Evolutionary conservation across 2,329 filamentous ascomycete genomes (phyloP).

Genomic region (Davidsoniella eucalypti): DNA sequence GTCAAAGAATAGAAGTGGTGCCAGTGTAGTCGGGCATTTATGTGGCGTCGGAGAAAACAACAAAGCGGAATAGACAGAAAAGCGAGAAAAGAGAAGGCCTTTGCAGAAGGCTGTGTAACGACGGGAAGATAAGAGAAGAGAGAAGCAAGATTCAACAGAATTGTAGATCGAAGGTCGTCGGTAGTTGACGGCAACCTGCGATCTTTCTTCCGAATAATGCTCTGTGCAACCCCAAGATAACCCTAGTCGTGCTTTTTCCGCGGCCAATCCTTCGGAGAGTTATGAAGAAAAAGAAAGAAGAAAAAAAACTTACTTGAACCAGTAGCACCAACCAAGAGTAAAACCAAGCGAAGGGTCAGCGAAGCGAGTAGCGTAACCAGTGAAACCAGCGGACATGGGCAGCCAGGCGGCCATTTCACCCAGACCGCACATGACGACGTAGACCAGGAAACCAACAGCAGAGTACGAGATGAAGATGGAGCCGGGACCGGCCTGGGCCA

Average conservation of each 20-base stretch:
- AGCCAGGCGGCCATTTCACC: constrained; percentile 79
- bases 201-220: too few species aligned
- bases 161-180: neutral
- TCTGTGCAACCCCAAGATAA: too few species aligned
- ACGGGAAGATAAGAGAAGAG: neutral
- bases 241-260: neutral
- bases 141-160: neutral
- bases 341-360: constrained; percentile 70
- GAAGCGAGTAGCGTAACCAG: constrained; percentile 64
- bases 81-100: neutral
- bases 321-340: constrained; percentile 52
- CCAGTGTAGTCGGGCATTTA: neutral
- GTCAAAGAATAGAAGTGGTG: neutral
- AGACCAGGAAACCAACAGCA: constrained; percentile 55
- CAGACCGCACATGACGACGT: constrained; percentile 63
- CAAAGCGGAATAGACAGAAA: neutral
- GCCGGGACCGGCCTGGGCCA: constrained; percentile 39
- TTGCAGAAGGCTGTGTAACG: too few species aligned
- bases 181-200: too few species aligned
- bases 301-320: constrained; percentile 18
- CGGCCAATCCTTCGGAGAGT: too few species aligned
- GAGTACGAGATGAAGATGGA: constrained; percentile 58
- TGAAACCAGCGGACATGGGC: constrained; percentile 62
- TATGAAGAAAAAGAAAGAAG: neutral
- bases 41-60: neutral